Base-by-base conservation (phyloP, 305 asterid genomes). In the Stenogyne calaminthoides region DNA sequence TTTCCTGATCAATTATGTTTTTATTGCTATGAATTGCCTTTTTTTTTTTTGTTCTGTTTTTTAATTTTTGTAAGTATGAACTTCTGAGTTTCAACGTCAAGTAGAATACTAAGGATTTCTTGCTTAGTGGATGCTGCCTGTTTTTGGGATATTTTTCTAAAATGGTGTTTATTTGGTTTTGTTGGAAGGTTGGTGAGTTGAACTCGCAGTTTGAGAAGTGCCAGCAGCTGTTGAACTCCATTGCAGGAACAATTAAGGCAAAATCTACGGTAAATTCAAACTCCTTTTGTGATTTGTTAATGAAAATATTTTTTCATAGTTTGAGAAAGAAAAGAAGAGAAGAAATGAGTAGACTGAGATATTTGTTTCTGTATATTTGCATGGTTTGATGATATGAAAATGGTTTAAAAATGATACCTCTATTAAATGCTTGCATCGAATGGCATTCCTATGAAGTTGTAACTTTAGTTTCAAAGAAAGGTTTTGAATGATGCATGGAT, bases 121-220 rank as follows among this genome's bases (percentile, higher is more conserved):
- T 15, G 12, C 6, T 63, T 4, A 19, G 40, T 67, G 16, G 59
- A 56, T 65, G 40, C 51, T 40, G 9, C n/a, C n/a, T 54, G n/a
- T 40, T 11, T 69, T 19, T 19, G 8, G 19, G 22, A 15, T 46
- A 66, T 67, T 12, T 70, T 51, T 51, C 15, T 72, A 59, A 67
- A 18, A 42, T 29, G 68, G 54, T 54, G 58, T 62, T 62, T 37
- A 9, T 68, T 37, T 80, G 58, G 40, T 72, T 56, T 54, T 59
- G 72, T n/a, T 80, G 68, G 46, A 77, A 91, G 98, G 89, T 94
- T 67, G 79, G 84, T 47, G 97, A 90, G 77, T 75, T 91, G 89
- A 91, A 88, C 81, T 75, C 85, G 68, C 98, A 94, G 81, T 92
- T 94, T 80, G 98, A 94, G 75, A 90, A 90, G 86, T 94, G 96